Conservation (phyloP, 805 yeast species). For the Kluyveromyces starmeri region DNA sequence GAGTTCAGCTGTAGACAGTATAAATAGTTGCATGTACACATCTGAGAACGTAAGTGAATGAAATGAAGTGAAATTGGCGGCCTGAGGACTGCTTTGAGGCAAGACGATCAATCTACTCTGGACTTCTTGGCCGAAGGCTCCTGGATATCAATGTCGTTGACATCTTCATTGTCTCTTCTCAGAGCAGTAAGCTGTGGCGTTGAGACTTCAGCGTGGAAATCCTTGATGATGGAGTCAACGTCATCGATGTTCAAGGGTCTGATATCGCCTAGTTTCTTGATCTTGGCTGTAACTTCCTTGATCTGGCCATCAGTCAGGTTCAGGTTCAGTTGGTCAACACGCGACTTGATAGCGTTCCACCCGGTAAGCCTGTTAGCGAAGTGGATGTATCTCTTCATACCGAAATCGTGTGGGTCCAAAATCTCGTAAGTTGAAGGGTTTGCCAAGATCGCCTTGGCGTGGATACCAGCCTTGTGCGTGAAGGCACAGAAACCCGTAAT, state of each 20-base stretch:
- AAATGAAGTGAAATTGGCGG: too few species aligned
- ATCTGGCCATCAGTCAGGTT: constrained; percentile 83
- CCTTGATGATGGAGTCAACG: constrained; percentile 93
- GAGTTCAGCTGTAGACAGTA: too few species aligned
- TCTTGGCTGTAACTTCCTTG: constrained; percentile 90
- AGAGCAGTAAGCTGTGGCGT: constrained; percentile 40
- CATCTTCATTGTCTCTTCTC: constrained; percentile 14
- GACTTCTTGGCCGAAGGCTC: constrained; percentile 29
- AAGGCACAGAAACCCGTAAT: constrained; percentile 99
- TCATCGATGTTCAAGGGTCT: constrained; percentile 92
- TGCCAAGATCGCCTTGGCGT: constrained; percentile 96
- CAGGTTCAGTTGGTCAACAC: constrained; percentile 94
- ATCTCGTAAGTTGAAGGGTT: constrained; percentile 99
- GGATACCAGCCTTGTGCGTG: constrained; percentile 99
- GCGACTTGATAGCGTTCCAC: constrained; percentile 97
- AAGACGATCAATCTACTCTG: constrained; percentile 11
- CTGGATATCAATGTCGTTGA: constrained; percentile 15
- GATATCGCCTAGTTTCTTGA: constrained; percentile 90
- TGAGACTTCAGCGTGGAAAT: constrained; percentile 70
- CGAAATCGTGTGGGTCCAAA: constrained; percentile 89
- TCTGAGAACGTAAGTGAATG: too few species aligned
- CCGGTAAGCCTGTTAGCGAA: constrained; percentile 97
- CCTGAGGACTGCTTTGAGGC: too few species aligned
- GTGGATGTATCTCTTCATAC: constrained; percentile 92
- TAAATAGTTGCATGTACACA: too few species aligned